Conservation (phyloP, 2,329 filamentous ascomycete species). For the Cadophora malorum region DNA sequence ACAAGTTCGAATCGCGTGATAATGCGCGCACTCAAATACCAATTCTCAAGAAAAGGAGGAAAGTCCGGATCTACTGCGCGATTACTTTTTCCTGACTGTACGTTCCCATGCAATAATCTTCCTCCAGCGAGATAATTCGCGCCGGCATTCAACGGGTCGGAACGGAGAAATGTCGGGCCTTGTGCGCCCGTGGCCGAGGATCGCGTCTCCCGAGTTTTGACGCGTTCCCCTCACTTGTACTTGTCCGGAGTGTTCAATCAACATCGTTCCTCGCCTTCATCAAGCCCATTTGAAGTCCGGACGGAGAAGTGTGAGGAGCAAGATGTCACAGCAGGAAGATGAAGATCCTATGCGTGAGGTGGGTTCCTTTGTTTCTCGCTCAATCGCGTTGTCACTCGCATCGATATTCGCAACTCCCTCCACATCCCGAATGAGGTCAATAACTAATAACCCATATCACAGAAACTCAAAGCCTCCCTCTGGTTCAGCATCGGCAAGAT, state of each 20-base stretch:
- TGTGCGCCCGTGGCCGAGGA: background rate
- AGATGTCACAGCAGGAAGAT: slow-evolving; percentile 34
- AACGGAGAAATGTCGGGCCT: background rate
- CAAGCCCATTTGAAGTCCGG: background rate
- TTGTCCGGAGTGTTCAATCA: too few relatives aligned
- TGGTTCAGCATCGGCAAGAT: slow-evolving; percentile 88
- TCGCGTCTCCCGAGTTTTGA: slow-evolving; percentile 2
- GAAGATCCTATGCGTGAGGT: slow-evolving; percentile 26
- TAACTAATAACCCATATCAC: background rate
- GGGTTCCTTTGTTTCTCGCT: background rate
- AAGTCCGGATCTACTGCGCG: slow-evolving; percentile 8
- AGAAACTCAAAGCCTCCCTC: slow-evolving; percentile 66
- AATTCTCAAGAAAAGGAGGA: background rate
- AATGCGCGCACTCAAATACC: background rate
- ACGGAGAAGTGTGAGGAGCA: background rate
- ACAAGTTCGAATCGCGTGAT: background rate
- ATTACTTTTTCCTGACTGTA: slow-evolving; percentile 12
- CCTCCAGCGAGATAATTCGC: background rate
- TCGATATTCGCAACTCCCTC: background rate
- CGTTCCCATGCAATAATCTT: background rate
- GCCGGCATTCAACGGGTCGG: slow-evolving; percentile 2
- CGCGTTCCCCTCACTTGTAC: background rate
- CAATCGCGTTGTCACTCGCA: background rate
- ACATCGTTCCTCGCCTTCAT: background rate
- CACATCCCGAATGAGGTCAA: background rate